A percentile compares a stretch with the other conserved stretches of the same genome.
phyloP scores from a whole-genome alignment of 352 stramenopile genomes.

The Pythium insidiosum region DNA sequence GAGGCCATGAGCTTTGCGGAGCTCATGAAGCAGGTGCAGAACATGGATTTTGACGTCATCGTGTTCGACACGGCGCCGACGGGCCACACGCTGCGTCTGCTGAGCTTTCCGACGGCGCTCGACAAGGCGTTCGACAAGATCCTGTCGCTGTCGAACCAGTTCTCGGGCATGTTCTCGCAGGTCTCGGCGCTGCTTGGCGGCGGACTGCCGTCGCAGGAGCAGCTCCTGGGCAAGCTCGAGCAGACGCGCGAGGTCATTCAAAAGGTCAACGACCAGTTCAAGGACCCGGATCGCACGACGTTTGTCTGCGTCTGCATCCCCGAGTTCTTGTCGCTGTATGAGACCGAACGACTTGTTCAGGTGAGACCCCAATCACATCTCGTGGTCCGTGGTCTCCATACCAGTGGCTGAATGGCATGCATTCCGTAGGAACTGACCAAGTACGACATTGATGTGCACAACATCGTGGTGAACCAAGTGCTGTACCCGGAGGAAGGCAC shows the following conservation, averaged over 20 bases:
- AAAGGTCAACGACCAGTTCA: constrained; percentile 99
- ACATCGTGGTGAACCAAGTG: constrained; percentile 99
- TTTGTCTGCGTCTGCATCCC: constrained; percentile 99
- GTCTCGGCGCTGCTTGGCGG: constrained; percentile 72
- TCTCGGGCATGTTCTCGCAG: constrained; percentile 83
- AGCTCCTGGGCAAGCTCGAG: constrained; percentile 95
- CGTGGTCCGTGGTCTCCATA: background rate
- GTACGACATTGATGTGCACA: constrained; percentile 99
- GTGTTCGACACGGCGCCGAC: constrained; percentile 98
- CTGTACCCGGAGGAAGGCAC: constrained; percentile 85
- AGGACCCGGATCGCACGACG: constrained; percentile 97
- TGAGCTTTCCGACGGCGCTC: constrained; percentile 97
- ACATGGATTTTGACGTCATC: constrained; percentile 97
- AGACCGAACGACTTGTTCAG: constrained; percentile 98
- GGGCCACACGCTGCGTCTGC: constrained; percentile 94
- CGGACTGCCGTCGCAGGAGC: constrained; percentile 82
- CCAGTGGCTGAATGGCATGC: background rate
- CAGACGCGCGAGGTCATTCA: constrained; percentile 96
- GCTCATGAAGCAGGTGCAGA: constrained; percentile 98
- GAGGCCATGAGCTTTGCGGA: constrained; percentile 99
- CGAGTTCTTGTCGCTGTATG: constrained; percentile 99
- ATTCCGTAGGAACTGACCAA: constrained; percentile 92
- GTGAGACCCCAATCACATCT: background rate
- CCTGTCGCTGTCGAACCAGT: constrained; percentile 93
- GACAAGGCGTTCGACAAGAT: constrained; percentile 99